Evolutionary conservation across 2,329 filamentous ascomycete genomes (phyloP).

Genomic region (Gyromitra esculenta): DNA sequence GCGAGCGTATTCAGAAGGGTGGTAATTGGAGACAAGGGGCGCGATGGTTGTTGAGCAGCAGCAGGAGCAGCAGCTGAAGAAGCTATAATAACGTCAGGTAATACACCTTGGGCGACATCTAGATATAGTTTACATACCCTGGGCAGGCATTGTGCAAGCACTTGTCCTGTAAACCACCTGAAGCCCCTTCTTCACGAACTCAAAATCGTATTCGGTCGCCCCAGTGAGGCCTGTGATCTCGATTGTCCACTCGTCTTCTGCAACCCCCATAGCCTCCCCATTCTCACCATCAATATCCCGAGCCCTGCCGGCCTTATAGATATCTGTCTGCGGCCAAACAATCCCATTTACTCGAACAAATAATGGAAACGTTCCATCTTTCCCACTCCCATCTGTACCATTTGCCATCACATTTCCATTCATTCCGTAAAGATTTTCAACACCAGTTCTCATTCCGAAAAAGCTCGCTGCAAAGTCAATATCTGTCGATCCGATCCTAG

Average conservation of each 20-base stretch:
- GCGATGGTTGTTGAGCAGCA: constrained; percentile 52
- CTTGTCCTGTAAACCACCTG: constrained; percentile 56
- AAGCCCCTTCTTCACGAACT: constrained; percentile 57
- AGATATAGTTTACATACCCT: constrained; percentile 54
- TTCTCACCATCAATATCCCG: constrained; percentile 53
- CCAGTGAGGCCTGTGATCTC: constrained; percentile 58
- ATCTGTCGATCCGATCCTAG: constrained; percentile 66
- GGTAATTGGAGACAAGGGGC: constrained; percentile 57
- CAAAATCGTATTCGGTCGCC: constrained; percentile 58
- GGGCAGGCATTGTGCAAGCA: constrained; percentile 57
- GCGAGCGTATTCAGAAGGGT: constrained; percentile 57
- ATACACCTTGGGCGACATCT: neutral
- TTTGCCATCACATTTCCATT: constrained; percentile 52
- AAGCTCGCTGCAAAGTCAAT: constrained; percentile 65
- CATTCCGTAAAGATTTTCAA: constrained; percentile 50
- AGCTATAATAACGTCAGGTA: constrained; percentile 44
- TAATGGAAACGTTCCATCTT: constrained; percentile 66
- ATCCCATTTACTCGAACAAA: constrained; percentile 68
- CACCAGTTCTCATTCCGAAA: constrained; percentile 58
- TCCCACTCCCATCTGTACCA: constrained; percentile 60
- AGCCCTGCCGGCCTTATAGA: constrained; percentile 59
- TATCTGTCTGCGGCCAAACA: constrained; percentile 67
- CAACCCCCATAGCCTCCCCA: constrained; percentile 46
- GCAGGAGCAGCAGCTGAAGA: constrained; percentile 41
- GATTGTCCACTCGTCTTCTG: constrained; percentile 57